phyloP scores from a whole-genome alignment of 1,139 yeast genomes.

The Arxiozyma heterogenica region DNA sequence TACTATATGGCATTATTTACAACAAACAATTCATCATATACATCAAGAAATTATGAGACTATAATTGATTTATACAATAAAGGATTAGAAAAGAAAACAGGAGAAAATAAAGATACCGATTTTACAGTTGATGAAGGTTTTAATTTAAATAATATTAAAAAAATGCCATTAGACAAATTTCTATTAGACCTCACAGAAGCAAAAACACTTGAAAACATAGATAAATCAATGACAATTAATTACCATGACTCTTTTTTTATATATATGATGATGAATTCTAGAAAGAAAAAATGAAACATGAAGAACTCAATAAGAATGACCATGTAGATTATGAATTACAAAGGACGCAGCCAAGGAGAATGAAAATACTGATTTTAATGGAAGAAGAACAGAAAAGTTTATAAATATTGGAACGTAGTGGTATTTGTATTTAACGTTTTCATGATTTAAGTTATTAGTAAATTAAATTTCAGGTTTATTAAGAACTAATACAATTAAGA shows the following conservation, averaged over 20 bases:
- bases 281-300: background rate
- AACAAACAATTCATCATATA: background rate
- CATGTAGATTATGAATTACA: background rate
- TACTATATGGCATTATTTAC: background rate
- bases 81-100: background rate
- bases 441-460: too few relatives aligned
- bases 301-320: background rate
- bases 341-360: background rate
- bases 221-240: background rate
- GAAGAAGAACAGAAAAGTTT: constrained; percentile 1
- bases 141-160: too few relatives aligned
- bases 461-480: too few relatives aligned
- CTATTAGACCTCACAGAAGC: background rate
- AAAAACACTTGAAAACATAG: background rate
- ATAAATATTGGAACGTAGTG: too few relatives aligned
- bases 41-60: background rate
- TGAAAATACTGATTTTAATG: too few relatives aligned
- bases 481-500: too few relatives aligned
- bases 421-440: too few relatives aligned
- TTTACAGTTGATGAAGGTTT: background rate
- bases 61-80: background rate
- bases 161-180: background rate
- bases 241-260: background rate
- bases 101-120: background rate
- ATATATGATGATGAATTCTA: background rate